A percentile compares a stretch with the other conserved stretches of the same genome.
Conservation (phyloP, 1,284 basidiomycete genomes). For the Pascua sp. region DNA sequence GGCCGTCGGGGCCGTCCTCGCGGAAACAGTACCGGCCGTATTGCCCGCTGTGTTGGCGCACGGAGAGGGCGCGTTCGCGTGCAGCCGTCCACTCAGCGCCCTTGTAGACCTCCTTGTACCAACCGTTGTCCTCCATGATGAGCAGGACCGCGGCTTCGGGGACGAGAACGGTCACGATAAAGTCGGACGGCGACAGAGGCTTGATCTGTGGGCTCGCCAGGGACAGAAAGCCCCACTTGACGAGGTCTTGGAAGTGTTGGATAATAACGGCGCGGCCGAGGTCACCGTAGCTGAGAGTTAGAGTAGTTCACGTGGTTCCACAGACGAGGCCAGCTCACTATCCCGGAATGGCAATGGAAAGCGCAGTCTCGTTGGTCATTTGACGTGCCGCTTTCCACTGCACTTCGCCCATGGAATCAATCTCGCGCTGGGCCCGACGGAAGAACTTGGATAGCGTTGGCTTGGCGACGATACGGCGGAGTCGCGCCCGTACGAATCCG, state of each 20-base stretch:
- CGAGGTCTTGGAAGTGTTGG: constrained; percentile 30
- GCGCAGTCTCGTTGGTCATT: constrained; percentile 20
- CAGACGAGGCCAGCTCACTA: constrained; percentile 33
- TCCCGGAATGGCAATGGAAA: constrained; percentile 21
- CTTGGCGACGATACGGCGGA: constrained; percentile 26
- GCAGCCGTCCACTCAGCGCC: constrained; percentile 13
- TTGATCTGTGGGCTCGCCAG: constrained; percentile 11
- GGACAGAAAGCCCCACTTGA: constrained; percentile 23
- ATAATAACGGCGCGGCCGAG: constrained; percentile 33
- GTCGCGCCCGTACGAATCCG: constrained; percentile 22
- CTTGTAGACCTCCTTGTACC: constrained; percentile 2
- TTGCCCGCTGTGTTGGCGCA: constrained; percentile 26
- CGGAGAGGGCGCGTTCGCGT: constrained; percentile 14
- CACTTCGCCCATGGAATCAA: constrained; percentile 22
- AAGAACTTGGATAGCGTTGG: constrained; percentile 25
- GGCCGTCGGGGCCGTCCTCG: constrained; percentile 10
- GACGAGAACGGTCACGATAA: constrained; percentile 38
- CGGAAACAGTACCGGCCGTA: constrained; percentile 34
- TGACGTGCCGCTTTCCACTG: constrained; percentile 20
- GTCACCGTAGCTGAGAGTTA: constrained; percentile 39
- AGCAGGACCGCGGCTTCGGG: constrained; percentile 40
- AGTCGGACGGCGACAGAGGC: constrained; percentile 32
- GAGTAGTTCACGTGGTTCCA: background rate
- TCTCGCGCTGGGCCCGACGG: constrained; percentile 11
- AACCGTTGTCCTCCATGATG: constrained; percentile 36